Conservation (phyloP, 352 stramenopile genomes). For the Phytopythium litorale region DNA sequence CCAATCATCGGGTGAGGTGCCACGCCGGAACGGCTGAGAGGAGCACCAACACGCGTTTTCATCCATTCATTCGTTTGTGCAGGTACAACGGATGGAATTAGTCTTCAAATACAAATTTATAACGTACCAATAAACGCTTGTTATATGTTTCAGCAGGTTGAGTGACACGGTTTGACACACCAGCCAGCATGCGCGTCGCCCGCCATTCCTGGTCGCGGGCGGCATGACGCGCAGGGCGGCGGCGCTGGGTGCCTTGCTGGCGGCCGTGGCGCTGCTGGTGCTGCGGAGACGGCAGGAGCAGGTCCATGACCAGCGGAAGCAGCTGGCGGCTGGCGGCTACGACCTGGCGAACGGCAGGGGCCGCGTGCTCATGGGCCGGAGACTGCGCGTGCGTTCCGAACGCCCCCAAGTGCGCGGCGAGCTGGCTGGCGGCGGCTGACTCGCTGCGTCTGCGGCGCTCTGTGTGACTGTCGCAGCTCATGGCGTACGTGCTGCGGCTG, state of each 20-base stretch:
- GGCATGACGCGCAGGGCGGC: constrained; percentile 1
- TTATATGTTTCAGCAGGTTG: background rate
- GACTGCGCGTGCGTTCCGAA: constrained; percentile 5
- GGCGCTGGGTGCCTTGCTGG: constrained; percentile 1
- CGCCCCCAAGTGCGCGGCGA: background rate
- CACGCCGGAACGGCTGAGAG: background rate
- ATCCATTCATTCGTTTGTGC: background rate
- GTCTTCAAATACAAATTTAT: background rate
- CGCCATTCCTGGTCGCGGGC: background rate
- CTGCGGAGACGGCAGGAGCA: background rate
- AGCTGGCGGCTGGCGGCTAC: background rate
- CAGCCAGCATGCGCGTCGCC: too few relatives aligned
- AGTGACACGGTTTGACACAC: background rate
- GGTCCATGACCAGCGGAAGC: too few relatives aligned
- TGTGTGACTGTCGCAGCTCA: constrained; percentile 5
- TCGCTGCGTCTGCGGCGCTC: background rate
- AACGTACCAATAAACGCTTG: background rate
- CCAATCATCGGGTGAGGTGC: background rate
- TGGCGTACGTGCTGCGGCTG: constrained; percentile 46
- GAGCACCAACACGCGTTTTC: background rate
- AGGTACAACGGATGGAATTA: background rate
- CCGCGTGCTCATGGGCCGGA: constrained; percentile 3
- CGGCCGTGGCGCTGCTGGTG: constrained; percentile 3
- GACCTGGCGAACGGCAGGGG: constrained; percentile 7
- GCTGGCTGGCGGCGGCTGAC: background rate